phyloP scores from a whole-genome alignment of 2,329 filamentous ascomycete species.

The Amauroascus verrucosus region DNA sequence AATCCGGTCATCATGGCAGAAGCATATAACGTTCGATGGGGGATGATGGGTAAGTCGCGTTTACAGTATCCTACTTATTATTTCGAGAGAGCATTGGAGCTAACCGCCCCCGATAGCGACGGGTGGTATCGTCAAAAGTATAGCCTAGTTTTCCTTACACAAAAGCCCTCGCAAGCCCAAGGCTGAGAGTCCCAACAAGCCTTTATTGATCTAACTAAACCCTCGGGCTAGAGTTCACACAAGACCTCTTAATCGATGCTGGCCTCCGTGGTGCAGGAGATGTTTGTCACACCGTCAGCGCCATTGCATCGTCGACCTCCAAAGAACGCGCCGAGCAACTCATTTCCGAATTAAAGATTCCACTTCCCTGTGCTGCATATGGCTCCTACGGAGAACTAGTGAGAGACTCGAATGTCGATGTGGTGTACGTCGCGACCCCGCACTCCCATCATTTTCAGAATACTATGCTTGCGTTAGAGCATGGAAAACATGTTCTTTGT shows the following conservation, averaged over 20 bases:
- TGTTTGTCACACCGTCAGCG: constrained; percentile 65
- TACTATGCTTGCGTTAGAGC: constrained; percentile 69
- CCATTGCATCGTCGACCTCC: constrained; percentile 69
- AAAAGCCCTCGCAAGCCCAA: not conserved
- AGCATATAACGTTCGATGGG: constrained; percentile 33
- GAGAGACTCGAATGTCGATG: constrained; percentile 65
- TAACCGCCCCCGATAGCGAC: constrained; percentile 28
- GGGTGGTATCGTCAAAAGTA: constrained; percentile 36
- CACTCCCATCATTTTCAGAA: constrained; percentile 93
- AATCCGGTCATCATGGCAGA: constrained; percentile 18
- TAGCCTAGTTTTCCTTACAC: constrained; percentile 2
- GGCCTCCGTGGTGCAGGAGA: constrained; percentile 58
- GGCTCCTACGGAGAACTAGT: constrained; percentile 76
- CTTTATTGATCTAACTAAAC: not conserved
- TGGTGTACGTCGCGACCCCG: constrained; percentile 80
- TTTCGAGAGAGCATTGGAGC: not conserved
- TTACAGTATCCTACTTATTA: not conserved
- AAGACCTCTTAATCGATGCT: constrained; percentile 69
- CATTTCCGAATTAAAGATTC: constrained; percentile 59
- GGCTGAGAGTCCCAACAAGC: too few species aligned
- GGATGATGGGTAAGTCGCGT: constrained; percentile 34
- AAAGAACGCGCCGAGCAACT: constrained; percentile 60
- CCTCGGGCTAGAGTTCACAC: constrained; percentile 47
- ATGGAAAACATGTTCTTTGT: constrained; percentile 79
- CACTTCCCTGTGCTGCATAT: constrained; percentile 59